Percentiles rank a stretch among this genome's conserved stretches.
These are phyloP conservation scores for Trichoderma gracile DNA, from an alignment of 2,329 filamentous ascomycete species.

Conservation along the genomic window DNA sequence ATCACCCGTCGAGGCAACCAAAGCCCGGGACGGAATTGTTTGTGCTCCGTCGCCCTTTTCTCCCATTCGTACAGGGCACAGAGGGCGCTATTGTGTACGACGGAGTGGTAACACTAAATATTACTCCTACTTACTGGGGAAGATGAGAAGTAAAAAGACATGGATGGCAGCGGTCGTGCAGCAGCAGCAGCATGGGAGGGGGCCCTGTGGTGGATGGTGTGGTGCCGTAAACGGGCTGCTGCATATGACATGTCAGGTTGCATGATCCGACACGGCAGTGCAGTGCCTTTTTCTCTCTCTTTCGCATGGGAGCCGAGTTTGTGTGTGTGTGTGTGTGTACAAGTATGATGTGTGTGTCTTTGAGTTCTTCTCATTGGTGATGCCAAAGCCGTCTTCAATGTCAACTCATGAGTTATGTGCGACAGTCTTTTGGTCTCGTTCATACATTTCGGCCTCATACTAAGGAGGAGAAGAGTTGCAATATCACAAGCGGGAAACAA, in stretches of 20 bases:
- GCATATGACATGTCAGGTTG: conserved; percentile 25
- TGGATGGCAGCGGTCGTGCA: conserved; percentile 7
- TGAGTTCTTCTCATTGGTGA: neutral
- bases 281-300: neutral
- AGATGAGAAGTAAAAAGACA: neutral
- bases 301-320: conserved; percentile 5
- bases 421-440: too few relatives aligned
- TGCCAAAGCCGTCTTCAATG: neutral
- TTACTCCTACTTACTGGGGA: too few relatives aligned
- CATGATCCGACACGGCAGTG: conserved; percentile 24
- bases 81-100: too few relatives aligned
- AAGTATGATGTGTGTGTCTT: too few relatives aligned
- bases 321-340: too few relatives aligned
- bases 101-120: too few relatives aligned
- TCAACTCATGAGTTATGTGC: too few relatives aligned
- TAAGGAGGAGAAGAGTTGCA: neutral
- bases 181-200: neutral
- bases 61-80: too few relatives aligned
- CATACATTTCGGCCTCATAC: neutral
- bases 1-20: neutral
- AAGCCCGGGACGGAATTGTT: neutral
- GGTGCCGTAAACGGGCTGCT: conserved; percentile 9
- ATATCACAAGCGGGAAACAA: neutral
- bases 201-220: neutral
- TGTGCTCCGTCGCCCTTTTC: neutral